Evolutionary conservation across 2,329 filamentous ascomycete species (phyloP).

Genomic region (Diaporthe citriasiana): DNA sequence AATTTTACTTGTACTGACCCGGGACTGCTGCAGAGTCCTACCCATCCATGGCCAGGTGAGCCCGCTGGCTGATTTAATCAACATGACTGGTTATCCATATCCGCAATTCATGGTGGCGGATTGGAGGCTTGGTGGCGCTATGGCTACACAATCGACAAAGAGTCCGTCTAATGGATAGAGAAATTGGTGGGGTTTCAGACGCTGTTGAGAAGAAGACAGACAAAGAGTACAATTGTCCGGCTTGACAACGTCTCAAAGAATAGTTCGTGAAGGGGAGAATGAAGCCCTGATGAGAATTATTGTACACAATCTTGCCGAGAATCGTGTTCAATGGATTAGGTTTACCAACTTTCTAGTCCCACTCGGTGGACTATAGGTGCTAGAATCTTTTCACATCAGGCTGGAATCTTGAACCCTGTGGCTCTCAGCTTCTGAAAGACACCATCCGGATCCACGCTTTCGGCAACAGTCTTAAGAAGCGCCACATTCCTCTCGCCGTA

Average conservation of each 20-base stretch:
- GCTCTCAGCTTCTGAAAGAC: conserved; percentile 12
- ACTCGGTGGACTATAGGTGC: no score
- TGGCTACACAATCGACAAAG: not conserved
- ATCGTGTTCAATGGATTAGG: not conserved
- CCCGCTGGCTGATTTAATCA: not conserved
- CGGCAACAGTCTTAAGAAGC: conserved; percentile 18
- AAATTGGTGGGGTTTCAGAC: no score
- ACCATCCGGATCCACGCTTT: conserved; percentile 6
- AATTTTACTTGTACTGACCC: not conserved
- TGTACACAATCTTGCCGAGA: no score
- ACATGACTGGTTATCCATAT: not conserved
- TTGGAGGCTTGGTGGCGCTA: not conserved
- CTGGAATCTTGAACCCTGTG: conserved; percentile 22
- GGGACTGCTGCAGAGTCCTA: not conserved
- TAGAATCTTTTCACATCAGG: not conserved
- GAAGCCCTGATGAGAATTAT: no score
- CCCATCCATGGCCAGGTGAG: not conserved
- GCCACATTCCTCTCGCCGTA: conserved; percentile 35
- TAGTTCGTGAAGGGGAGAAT: no score
- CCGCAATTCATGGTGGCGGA: not conserved
- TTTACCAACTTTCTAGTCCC: no score
- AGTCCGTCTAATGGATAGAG: no score
- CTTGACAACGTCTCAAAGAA: no score
- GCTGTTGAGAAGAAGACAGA: no score
- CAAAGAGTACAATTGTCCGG: no score